These are phyloP conservation scores for Phenoliferia sp. DNA, from an alignment of 1,284 basidiomycete genomes.

Conservation along the genomic window DNA sequence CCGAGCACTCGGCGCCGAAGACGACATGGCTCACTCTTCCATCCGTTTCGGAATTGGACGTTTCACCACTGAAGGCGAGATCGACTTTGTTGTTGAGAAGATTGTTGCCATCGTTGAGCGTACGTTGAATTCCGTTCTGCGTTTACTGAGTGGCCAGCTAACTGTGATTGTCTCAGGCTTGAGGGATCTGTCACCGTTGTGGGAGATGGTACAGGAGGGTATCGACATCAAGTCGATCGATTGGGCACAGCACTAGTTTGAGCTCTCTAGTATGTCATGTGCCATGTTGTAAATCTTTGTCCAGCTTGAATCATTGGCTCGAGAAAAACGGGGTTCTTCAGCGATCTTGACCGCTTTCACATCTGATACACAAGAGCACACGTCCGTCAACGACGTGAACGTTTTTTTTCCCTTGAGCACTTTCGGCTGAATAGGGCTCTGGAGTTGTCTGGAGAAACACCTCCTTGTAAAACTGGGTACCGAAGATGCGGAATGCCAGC, in stretches of 20 bases:
- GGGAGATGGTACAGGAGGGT: constrained; percentile 98
- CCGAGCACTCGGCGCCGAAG: constrained; percentile 89
- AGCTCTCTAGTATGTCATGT: too few relatives aligned
- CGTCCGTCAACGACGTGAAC: too few relatives aligned
- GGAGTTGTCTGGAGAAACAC: too few relatives aligned
- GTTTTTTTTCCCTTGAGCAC: too few relatives aligned
- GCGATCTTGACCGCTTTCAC: too few relatives aligned
- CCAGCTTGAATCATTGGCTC: too few relatives aligned
- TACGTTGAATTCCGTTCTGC: constrained; percentile 16
- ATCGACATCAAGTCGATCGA: constrained; percentile 90
- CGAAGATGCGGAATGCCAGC: too few relatives aligned
- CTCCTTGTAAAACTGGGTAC: too few relatives aligned
- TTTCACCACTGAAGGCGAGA: constrained; percentile 95
- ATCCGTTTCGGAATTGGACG: constrained; percentile 96
- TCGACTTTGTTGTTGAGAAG: constrained; percentile 89
- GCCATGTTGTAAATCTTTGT: too few relatives aligned
- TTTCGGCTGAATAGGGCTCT: too few relatives aligned
- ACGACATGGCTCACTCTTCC: constrained; percentile 98
- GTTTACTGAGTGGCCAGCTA: not conserved
- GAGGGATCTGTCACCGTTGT: constrained; percentile 57
- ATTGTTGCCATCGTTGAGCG: constrained; percentile 77
- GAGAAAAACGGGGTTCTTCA: too few relatives aligned
- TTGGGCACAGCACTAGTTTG: constrained; percentile 67
- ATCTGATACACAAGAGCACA: too few relatives aligned
- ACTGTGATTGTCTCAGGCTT: constrained; percentile 18